These are phyloP conservation scores for Brettanomyces custersianus DNA, from an alignment of 805 yeast genomes.

Conservation along the genomic window DNA sequence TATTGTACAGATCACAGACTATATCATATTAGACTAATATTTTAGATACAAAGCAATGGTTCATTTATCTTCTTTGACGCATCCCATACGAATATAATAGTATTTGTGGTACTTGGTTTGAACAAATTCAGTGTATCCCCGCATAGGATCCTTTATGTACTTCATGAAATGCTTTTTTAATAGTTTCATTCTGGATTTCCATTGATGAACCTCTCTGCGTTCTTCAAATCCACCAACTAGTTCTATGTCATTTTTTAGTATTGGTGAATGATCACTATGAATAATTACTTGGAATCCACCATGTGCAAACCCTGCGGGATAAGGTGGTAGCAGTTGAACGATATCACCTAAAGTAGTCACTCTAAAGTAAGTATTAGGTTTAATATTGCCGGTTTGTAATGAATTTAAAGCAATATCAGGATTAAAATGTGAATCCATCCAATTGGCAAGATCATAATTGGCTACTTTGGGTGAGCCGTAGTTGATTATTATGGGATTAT, in stretches of 20 bases:
- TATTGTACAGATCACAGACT: no score
- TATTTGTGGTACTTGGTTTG: slow-evolving; percentile 1
- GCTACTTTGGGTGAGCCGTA: slow-evolving; percentile 61
- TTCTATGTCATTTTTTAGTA: background rate
- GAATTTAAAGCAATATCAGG: slow-evolving; percentile 21
- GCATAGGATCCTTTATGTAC: slow-evolving; percentile 2
- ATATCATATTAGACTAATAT: no score
- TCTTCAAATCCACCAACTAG: slow-evolving; percentile 1
- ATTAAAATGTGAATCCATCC: slow-evolving; percentile 39
- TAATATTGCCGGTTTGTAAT: slow-evolving; percentile 2
- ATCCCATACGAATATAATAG: slow-evolving; percentile 2
- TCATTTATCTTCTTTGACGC: background rate
- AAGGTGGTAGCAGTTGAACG: slow-evolving; percentile 54
- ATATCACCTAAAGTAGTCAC: slow-evolving; percentile 50
- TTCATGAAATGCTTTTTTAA: slow-evolving; percentile 1
- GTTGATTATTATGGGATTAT: slow-evolving; percentile 44
- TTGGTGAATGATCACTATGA: background rate
- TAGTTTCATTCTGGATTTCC: background rate
- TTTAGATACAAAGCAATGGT: no score
- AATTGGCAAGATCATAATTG: slow-evolving; percentile 37
- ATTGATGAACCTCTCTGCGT: background rate
- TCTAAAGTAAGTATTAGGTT: slow-evolving; percentile 36
- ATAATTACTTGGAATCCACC: slow-evolving; percentile 28
- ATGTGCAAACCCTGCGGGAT: slow-evolving; percentile 28
- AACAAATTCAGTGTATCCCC: background rate